Base-by-base conservation (phyloP, 441 rosid species). In the Gossypium schwendimanii region DNA sequence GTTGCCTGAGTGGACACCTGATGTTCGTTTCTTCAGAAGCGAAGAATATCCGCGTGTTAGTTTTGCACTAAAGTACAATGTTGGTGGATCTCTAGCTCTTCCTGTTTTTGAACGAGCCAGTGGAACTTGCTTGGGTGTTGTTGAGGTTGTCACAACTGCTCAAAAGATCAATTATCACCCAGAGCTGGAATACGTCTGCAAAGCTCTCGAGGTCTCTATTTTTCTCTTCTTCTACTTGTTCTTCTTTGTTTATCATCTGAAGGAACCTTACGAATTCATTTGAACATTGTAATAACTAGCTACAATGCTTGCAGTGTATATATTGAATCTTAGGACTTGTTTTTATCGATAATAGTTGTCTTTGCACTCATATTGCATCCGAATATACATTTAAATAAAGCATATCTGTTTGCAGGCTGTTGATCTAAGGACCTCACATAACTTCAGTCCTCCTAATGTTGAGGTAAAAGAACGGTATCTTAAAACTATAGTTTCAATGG, bases 1-100 rank as follows among this genome's bases (percentile, higher is more conserved):
- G 78, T 76, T 90, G 72, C 96, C 97, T 11, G 97, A 92, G 77
- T 90, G 93, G 93, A 92, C 94, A 17, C 96, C 94, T 73, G 96
- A 92, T 85, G 97, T 90, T 73, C 88, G 91, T 47, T 87, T 83
- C 83, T 92, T 92, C 73, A 77, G 79, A 75, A 81, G 80, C 4
- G 86, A 87, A 57, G 96, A 92, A 61, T 92, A 89, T 78, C 94
- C 91, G 0, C 87, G 91, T 2, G 83, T 84, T 70, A 49, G 45
- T 74, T 76, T 75, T 75, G 96, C 96, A 5, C 81, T 70, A 8
- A 73, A 83, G 81, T 90, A 77, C 70, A 80, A 86, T 54, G 84
- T 92, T 39, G 85, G 88, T 2, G 97, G 96, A 3, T 90, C 94
- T 63, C 82, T 87, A 70, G 89, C 86, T 17, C 85, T 87, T 76